phyloP scores from a whole-genome alignment of 2,329 filamentous ascomycete species.

The Thielaviopsis ethacetica region DNA sequence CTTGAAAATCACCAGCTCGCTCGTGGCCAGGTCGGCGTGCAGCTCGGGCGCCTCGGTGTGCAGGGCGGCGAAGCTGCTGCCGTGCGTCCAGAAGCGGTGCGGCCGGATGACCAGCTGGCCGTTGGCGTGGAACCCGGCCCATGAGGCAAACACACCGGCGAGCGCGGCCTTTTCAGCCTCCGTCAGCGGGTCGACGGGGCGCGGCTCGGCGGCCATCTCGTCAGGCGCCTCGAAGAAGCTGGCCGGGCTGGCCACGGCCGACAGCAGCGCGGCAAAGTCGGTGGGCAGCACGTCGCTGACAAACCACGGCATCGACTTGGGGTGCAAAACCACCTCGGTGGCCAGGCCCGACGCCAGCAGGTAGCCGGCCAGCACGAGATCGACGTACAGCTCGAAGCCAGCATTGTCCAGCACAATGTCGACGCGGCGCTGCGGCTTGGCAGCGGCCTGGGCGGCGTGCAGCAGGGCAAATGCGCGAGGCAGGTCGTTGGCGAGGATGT shows the following conservation, averaged over 20 bases:
- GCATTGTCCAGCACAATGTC: conserved; percentile 96
- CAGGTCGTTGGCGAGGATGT: conserved; percentile 82
- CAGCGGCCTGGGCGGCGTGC: conserved; percentile 42
- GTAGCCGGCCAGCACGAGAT: conserved; percentile 82
- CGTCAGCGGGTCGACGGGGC: conserved; percentile 32
- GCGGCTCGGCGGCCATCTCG: conserved; percentile 32
- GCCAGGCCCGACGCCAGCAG: conserved; percentile 72
- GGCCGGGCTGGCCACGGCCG: conserved; percentile 60
- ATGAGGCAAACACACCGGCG: conserved; percentile 64
- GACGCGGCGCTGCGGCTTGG: conserved; percentile 32
- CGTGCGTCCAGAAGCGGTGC: conserved; percentile 82
- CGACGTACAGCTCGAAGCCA: conserved; percentile 92
- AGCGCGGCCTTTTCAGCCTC: conserved; percentile 53
- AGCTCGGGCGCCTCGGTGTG: conserved; percentile 52
- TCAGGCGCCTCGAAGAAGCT: conserved; percentile 62
- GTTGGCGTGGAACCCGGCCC: conserved; percentile 64
- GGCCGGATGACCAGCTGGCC: conserved; percentile 70
- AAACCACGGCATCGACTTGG: conserved; percentile 95
- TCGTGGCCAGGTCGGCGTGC: conserved; percentile 60
- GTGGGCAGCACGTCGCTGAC: conserved; percentile 83
- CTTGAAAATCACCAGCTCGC: conserved; percentile 89
- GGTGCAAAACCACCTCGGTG: conserved; percentile 73
- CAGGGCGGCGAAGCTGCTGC: conserved; percentile 77
- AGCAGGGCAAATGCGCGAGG: conserved; percentile 53
- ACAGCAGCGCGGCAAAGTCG: conserved; percentile 73